phyloP scores from a whole-genome alignment of 371 early-diverging fungal genomes.

The Haplosporangium sp. region DNA sequence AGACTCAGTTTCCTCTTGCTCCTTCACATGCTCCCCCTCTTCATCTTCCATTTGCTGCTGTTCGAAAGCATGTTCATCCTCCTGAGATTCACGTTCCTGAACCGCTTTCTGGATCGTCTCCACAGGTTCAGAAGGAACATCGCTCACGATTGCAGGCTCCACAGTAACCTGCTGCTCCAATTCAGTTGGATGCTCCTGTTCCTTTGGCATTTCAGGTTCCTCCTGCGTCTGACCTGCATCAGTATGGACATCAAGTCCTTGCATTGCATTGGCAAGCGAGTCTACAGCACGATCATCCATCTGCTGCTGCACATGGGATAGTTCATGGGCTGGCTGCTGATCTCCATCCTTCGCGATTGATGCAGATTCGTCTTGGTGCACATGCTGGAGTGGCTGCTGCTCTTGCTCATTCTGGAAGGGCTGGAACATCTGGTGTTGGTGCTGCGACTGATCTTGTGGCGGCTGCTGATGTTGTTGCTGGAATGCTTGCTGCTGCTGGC shows the following conservation, averaged over 20 bases:
- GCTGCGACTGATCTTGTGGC: conserved; percentile 32
- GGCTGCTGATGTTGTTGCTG: conserved; percentile 45
- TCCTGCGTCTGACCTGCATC: neutral
- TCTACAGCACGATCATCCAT: conserved; percentile 5
- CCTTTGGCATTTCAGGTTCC: neutral
- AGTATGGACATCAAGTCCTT: conserved; percentile 8
- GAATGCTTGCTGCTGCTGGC: conserved; percentile 24
- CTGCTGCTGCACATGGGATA: too few relatives aligned
- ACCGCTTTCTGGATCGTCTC: neutral
- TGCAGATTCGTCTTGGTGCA: neutral
- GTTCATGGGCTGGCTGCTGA: too few relatives aligned
- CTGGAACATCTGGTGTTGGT: conserved; percentile 41
- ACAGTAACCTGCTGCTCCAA: neutral
- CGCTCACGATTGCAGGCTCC: too few relatives aligned
- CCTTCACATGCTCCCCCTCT: conserved; percentile 4
- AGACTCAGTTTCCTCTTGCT: conserved; percentile 15
- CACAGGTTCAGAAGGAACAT: neutral
- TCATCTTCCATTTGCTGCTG: conserved; percentile 2
- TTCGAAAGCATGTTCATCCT: conserved; percentile 5
- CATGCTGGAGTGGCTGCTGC: neutral
- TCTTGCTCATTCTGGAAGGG: conserved; percentile 50
- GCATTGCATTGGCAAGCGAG: conserved; percentile 7
- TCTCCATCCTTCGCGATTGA: too few relatives aligned
- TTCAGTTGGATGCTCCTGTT: neutral
- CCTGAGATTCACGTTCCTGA: neutral